Percentiles rank a stretch among this genome's conserved stretches.
Evolutionary conservation across 768 basidiomycete genomes (phyloP).

Genomic region (Botryobasidium botryosum): DNA sequence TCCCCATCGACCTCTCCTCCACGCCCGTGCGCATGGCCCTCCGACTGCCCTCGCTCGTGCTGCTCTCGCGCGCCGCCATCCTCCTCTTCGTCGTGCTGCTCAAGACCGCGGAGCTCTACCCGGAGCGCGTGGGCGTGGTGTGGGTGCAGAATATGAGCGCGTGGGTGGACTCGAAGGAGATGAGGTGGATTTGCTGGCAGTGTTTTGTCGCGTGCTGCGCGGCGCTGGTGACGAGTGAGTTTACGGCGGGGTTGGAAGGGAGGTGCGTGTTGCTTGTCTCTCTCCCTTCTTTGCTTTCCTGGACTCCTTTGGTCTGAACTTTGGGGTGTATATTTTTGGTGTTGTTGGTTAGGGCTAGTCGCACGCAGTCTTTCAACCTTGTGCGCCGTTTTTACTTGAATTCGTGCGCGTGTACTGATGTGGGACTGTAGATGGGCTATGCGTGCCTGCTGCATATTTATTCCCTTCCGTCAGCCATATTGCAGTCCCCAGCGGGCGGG

Average conservation of each 20-base stretch:
- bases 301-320: not conserved
- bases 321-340: not conserved
- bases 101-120: conserved; percentile 33
- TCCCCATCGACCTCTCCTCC: conserved; percentile 47
- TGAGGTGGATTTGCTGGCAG: conserved; percentile 51
- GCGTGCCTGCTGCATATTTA: conserved; percentile 62
- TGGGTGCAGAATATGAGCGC: conserved; percentile 24
- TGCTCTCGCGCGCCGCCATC: conserved; percentile 36
- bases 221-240: conserved; percentile 45
- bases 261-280: not conserved
- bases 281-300: not conserved
- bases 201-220: conserved; percentile 53
- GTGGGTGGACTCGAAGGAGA: conserved; percentile 35
- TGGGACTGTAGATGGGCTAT: conserved; percentile 41
- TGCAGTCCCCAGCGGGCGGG: conserved; percentile 16
- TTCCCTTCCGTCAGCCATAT: conserved; percentile 29
- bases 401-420: not conserved
- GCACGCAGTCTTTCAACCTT: conserved; percentile 33
- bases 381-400: conserved; percentile 20
- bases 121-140: conserved; percentile 13
- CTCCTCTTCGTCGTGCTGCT: conserved; percentile 43
- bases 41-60: conserved; percentile 47
- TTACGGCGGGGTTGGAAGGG: conserved; percentile 54
- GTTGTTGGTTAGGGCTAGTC: not conserved
- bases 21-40: conserved; percentile 40